phyloP scores from a whole-genome alignment of 1,284 basidiomycete species.

The Irpex sp. region DNA sequence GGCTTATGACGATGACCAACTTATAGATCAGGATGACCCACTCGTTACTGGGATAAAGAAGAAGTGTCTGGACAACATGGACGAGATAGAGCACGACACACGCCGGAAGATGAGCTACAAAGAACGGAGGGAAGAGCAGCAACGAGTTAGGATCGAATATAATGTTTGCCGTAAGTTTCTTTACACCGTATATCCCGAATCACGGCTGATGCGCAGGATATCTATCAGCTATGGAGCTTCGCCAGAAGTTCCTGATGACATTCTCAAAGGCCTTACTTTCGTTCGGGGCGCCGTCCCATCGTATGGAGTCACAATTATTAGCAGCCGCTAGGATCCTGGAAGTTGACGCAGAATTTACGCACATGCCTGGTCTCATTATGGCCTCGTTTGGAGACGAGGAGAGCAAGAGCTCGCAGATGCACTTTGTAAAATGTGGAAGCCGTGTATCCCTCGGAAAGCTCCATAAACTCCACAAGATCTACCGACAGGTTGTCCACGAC shows the following conservation, averaged over 20 bases:
- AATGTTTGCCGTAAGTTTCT: conserved; percentile 55
- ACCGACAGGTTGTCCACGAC: conserved; percentile 78
- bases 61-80: conserved; percentile 46
- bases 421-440: conserved; percentile 72
- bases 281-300: conserved; percentile 69
- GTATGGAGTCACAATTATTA: conserved; percentile 61
- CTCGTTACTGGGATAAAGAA: conserved; percentile 24
- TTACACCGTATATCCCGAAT: neutral
- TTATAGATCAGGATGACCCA: conserved; percentile 29
- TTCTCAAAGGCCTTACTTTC: conserved; percentile 63
- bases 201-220: conserved; percentile 16
- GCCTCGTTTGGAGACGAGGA: conserved; percentile 79
- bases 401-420: conserved; percentile 72
- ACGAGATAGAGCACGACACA: conserved; percentile 52
- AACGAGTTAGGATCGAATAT: conserved; percentile 61
- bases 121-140: conserved; percentile 55
- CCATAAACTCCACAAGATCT: conserved; percentile 72
- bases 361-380: conserved; percentile 78
- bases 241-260: conserved; percentile 58
- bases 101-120: conserved; percentile 61
- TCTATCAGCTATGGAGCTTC: conserved; percentile 42
- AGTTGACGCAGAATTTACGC: conserved; percentile 77
- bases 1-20: conserved; percentile 12
- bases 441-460: conserved; percentile 71
- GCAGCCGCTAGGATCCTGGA: conserved; percentile 80